These are phyloP conservation scores for Aspergillus indologenus DNA, from an alignment of 495 filamentous ascomycete species.

Conservation along the genomic window DNA sequence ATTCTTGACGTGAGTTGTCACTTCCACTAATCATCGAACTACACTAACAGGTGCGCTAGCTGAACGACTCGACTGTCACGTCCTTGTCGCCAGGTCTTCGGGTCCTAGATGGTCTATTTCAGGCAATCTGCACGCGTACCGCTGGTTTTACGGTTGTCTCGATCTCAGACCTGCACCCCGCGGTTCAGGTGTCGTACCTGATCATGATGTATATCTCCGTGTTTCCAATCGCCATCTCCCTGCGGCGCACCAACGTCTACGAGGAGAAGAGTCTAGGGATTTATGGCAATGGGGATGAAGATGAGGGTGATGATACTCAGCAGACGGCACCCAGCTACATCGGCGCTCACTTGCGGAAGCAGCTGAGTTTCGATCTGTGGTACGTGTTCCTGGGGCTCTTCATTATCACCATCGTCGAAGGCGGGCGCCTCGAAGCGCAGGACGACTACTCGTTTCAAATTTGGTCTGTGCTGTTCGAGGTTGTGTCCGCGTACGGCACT, in stretches of 20 bases:
- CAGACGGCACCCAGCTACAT: slow-evolving; percentile 76
- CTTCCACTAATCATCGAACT: background rate
- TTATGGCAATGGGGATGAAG: slow-evolving; percentile 52
- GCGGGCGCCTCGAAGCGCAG: slow-evolving; percentile 52
- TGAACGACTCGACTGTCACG: slow-evolving; percentile 65
- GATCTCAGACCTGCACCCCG: slow-evolving; percentile 75
- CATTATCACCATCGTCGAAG: slow-evolving; percentile 82
- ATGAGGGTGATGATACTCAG: slow-evolving; percentile 39
- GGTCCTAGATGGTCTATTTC: slow-evolving; percentile 80
- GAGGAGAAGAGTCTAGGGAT: slow-evolving; percentile 91
- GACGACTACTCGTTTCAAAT: slow-evolving; percentile 66
- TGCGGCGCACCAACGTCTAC: slow-evolving; percentile 93
- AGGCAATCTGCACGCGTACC: slow-evolving; percentile 81
- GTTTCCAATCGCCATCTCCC: slow-evolving; percentile 90
- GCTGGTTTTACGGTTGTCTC: slow-evolving; percentile 82
- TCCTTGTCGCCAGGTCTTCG: slow-evolving; percentile 61
- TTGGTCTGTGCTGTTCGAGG: slow-evolving; percentile 84
- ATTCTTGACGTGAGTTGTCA: slow-evolving; percentile 71
- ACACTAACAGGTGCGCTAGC: slow-evolving; percentile 36
- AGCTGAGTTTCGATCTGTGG: slow-evolving; percentile 94
- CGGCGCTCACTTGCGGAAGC: slow-evolving; percentile 79
- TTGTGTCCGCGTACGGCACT: slow-evolving; percentile 90
- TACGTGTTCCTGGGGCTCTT: slow-evolving; percentile 89
- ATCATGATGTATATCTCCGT: slow-evolving; percentile 99
- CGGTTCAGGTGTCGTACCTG: slow-evolving; percentile 89